Conservation (phyloP, 257 asterid species). For the Plectranthus barbatus region DNA sequence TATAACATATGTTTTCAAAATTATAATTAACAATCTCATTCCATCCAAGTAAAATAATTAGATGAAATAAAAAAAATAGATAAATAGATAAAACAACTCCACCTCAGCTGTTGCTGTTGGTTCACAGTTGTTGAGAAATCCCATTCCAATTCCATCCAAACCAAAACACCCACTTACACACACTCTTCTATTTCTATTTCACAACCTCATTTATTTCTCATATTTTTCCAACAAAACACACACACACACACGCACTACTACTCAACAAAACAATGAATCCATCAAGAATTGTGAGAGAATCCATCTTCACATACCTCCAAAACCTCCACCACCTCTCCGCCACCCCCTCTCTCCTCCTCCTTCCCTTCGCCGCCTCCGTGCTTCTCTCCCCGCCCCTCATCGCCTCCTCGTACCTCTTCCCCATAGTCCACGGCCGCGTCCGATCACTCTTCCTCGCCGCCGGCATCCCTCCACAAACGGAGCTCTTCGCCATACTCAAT, state of each 20-base stretch:
- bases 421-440: constrained; percentile 37
- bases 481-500: constrained; percentile 43
- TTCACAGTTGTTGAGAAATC: constrained; percentile 53
- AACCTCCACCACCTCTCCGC: constrained; percentile 55
- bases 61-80: neutral
- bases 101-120: constrained; percentile 21
- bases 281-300: constrained; percentile 44
- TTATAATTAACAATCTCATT: no score
- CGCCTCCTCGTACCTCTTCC: constrained; percentile 35
- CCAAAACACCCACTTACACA: neutral
- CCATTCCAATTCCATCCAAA: constrained; percentile 22
- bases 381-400: constrained; percentile 48
- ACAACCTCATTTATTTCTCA: constrained; percentile 4
- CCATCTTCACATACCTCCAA: constrained; percentile 59
- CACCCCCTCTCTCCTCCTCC: constrained; percentile 40
- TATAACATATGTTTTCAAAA: no score
- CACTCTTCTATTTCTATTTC: no score
- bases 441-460: constrained; percentile 50
- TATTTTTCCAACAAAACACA: neutral
- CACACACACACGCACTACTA: constrained; percentile 4
- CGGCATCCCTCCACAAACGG: constrained; percentile 61
- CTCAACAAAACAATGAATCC: constrained; percentile 32
- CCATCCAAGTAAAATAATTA: no score
- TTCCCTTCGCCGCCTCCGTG: constrained; percentile 56
- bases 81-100: constrained; percentile 27